Evolutionary conservation across 2,329 filamentous ascomycete genomes (phyloP), one percentile per base, ranked within the genome.

Genomic region (Sclerotinia subarctica): DNA sequence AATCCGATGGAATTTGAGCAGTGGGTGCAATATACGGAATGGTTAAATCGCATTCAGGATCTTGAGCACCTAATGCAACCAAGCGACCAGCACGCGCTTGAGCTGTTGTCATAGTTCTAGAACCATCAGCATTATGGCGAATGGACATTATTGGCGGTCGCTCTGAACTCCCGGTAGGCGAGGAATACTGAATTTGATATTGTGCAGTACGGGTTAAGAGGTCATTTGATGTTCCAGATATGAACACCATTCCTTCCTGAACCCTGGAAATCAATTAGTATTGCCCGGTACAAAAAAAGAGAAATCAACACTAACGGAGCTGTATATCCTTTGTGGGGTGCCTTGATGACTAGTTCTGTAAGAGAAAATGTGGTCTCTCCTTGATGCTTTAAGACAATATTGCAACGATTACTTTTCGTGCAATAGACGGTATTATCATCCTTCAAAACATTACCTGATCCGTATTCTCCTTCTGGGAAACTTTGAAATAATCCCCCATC

Each of bases 231-330:
- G 88, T 86, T 94, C 97, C 97, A 57, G 92, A 87, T 38, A 98
- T 85, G 76, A 97, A 97, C 0, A 98, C 86, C 85, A 97, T 90
- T 56, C 95, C 94, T 83, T 96, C 91, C 79, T 94, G 90, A 65
- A 97, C 89, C 66, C 92, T 94, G 29, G 2, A 52, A 42, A 77
- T 68, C 35, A 29, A 54, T 76, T 72, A 75, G 70, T 64, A 67
- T 66, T 53, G 19, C 8, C 4, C 52, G 35, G 21, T 21, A 38
- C n/a, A 35, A 29, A 51, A 26, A 46, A 13, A 38, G 24, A 24
- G 24, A 32, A 35, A n/a, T 47, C 13, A 32, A 49, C 47, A 86
- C 92, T 79, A 87, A 96, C 91, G 93, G 93, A 73, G 92, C 89
- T 69, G 93, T 94, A 78, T 93, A 97, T 65, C 92, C 91, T 54